A percentile compares a stretch with the other conserved stretches of the same genome.
These are phyloP conservation scores for Pelargonium nanum DNA, from an alignment of 345 rosid species.

Conservation along the genomic window DNA sequence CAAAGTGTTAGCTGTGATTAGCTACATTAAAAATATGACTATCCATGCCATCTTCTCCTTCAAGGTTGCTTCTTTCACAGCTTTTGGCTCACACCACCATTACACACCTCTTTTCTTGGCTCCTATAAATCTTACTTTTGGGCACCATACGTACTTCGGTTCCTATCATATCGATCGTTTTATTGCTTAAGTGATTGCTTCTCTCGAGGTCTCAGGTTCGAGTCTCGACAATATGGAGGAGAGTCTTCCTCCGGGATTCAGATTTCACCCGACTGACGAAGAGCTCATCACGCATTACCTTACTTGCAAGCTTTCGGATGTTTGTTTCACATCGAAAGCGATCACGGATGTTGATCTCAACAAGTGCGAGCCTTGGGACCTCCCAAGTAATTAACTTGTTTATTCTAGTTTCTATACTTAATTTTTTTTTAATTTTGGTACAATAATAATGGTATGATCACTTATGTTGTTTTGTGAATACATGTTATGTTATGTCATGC, in stretches of 20 bases:
- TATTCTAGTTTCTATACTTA: neutral
- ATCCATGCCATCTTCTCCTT: slow-evolving; percentile 38
- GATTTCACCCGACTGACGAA: slow-evolving; percentile 96
- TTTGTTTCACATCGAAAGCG: slow-evolving; percentile 61
- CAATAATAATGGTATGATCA: too few species aligned
- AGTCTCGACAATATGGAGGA: slow-evolving; percentile 75
- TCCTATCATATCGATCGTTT: too few species aligned
- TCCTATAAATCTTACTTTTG: too few species aligned
- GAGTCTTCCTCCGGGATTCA: slow-evolving; percentile 91
- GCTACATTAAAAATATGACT: slow-evolving; percentile 26
- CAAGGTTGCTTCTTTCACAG: slow-evolving; percentile 17
- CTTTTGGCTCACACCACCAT: slow-evolving; percentile 7
- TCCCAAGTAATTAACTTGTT: slow-evolving; percentile 52
- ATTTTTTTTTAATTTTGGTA: neutral
- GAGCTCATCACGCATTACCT: slow-evolving; percentile 87
- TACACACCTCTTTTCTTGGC: too few species aligned
- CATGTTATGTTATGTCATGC: slow-evolving; percentile 5
- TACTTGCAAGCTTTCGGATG: slow-evolving; percentile 51
- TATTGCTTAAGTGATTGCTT: too few species aligned
- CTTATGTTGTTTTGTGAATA: neutral
- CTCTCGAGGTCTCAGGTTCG: too few species aligned
- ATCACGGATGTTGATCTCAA: slow-evolving; percentile 92
- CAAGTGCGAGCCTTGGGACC: slow-evolving; percentile 97
- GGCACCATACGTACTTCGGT: too few species aligned
- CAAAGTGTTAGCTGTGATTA: slow-evolving; percentile 77